These are phyloP conservation scores for Alternaria ventricosa DNA, from an alignment of 2,329 filamentous ascomycete species.

Conservation along the genomic window DNA sequence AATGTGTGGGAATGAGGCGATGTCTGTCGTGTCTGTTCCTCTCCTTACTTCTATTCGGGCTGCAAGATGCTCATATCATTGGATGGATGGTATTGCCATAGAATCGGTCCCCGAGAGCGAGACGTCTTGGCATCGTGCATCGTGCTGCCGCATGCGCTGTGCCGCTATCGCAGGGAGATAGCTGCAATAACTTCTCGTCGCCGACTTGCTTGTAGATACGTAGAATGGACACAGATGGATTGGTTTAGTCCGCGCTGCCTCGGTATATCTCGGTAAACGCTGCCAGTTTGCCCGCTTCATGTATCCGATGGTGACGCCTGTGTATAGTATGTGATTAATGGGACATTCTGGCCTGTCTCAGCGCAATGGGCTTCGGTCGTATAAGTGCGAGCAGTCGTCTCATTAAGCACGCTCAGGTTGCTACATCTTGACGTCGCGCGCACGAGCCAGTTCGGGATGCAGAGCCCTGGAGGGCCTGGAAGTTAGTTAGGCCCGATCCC, in stretches of 20 bases:
- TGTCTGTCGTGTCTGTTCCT: background rate
- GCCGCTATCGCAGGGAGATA: background rate
- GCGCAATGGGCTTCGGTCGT: background rate
- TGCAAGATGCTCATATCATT: background rate
- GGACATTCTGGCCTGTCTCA: background rate
- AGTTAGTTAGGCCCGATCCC: constrained; percentile 17
- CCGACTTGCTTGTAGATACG: background rate
- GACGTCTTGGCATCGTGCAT: background rate
- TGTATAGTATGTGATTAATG: background rate
- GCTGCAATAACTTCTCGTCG: background rate
- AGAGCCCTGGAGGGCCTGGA: constrained; percentile 7
- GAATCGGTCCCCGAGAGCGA: background rate
- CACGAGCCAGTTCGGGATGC: constrained; percentile 15
- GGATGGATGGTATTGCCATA: background rate
- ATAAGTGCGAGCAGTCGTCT: background rate
- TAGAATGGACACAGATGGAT: background rate
- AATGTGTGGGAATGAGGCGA: background rate
- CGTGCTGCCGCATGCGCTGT: background rate
- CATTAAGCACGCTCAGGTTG: background rate
- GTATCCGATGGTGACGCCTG: background rate
- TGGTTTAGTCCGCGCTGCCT: background rate
- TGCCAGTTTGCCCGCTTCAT: background rate
- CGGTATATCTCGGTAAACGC: background rate
- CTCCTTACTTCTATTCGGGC: background rate
- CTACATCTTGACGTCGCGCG: constrained; percentile 4